phyloP scores from a whole-genome alignment of 352 stramenopile species.

The Globisporangium parvum region DNA sequence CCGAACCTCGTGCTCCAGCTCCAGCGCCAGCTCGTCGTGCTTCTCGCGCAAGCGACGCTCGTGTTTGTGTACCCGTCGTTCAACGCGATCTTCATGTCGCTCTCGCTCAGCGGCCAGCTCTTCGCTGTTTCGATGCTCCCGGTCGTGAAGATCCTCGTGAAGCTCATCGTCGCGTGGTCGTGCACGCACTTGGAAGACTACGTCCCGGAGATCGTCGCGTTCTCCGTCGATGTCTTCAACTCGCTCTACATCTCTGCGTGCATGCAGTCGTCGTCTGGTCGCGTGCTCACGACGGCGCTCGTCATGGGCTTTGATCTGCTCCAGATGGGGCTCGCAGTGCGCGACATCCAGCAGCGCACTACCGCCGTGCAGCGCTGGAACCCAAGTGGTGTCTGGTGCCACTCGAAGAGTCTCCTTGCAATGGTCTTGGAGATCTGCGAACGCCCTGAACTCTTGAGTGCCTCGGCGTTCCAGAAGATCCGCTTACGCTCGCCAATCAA shows the following conservation, averaged over 20 bases:
- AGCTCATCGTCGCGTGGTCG: conserved; percentile 22
- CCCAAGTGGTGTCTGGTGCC: neutral
- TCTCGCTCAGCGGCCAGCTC: conserved; percentile 7
- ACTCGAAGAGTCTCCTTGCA: neutral
- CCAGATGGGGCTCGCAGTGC: neutral
- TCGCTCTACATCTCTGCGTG: conserved; percentile 22
- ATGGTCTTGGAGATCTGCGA: neutral
- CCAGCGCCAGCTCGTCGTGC: conserved; percentile 15
- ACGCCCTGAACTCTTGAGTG: neutral
- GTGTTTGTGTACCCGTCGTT: conserved; percentile 29
- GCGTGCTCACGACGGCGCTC: neutral
- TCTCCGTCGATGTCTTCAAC: conserved; percentile 33
- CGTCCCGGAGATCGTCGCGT: conserved; percentile 25
- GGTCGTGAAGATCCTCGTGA: conserved; percentile 29
- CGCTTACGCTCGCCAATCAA: conserved; percentile 1
- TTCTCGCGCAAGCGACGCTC: conserved; percentile 17
- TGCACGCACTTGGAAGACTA: conserved; percentile 23
- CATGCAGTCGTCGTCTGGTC: conserved; percentile 11
- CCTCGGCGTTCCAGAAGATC: conserved; percentile 1
- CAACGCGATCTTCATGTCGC: conserved; percentile 21
- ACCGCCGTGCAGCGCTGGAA: neutral
- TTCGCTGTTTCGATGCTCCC: conserved; percentile 13
- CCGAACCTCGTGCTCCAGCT: conserved; percentile 14
- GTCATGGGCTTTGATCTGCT: conserved; percentile 2
- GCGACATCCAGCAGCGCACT: neutral